phyloP scores from a whole-genome alignment of 139 green algal genomes.

The Micromonas pusilla region DNA sequence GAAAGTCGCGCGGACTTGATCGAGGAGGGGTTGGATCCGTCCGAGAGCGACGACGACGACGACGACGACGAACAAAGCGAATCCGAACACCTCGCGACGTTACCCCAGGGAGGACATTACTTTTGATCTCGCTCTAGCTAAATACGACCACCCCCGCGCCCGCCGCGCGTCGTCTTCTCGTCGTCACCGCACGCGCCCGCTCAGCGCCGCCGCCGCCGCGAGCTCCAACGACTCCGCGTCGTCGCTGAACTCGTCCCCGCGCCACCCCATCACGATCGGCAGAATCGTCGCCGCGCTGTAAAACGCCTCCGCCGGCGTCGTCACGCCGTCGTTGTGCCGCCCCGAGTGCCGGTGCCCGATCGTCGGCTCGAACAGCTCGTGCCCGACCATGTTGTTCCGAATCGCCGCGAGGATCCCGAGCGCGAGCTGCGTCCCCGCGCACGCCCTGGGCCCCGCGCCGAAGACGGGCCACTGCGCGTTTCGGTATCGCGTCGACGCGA shows the following conservation, averaged over 20 bases:
- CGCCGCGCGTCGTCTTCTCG: not conserved
- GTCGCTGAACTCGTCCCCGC: not conserved
- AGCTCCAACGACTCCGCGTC: not conserved
- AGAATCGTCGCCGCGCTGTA: not conserved
- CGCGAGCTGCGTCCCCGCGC: conserved; percentile 13
- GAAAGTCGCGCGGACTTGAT: too few relatives aligned
- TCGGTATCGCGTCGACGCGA: not conserved
- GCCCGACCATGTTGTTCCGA: not conserved
- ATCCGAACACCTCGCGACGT: too few relatives aligned
- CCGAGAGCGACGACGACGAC: too few relatives aligned
- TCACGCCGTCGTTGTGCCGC: conserved; percentile 14
- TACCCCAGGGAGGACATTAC: too few relatives aligned
- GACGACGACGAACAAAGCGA: too few relatives aligned
- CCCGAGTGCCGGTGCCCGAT: conserved; percentile 4
- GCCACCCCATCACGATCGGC: not conserved
- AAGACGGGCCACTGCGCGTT: not conserved
- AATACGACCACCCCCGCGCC: too few relatives aligned
- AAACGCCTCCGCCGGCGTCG: not conserved
- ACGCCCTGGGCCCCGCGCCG: conserved; percentile 11
- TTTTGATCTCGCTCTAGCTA: too few relatives aligned
- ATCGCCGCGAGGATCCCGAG: not conserved
- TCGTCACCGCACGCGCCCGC: too few relatives aligned
- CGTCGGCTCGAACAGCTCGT: not conserved
- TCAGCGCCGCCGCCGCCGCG: not conserved
- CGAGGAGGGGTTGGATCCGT: too few relatives aligned